Conservation (phyloP, 805 yeast genomes). For the Candida hungchunana region DNA sequence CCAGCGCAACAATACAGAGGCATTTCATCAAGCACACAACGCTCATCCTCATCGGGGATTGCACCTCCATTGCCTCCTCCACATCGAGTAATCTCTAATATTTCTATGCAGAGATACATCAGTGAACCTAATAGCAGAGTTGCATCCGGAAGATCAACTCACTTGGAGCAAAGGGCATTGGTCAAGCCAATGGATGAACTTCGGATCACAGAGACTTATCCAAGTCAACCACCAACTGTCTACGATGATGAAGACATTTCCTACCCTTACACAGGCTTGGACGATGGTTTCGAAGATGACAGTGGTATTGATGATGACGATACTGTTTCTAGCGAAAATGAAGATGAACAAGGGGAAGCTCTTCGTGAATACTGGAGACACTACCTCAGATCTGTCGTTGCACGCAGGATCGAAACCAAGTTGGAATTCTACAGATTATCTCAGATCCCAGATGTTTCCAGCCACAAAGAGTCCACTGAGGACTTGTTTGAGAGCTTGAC, state of each 20-base stretch:
- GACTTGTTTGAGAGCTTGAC: constrained; percentile 11
- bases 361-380: constrained; percentile 14
- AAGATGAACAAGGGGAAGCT: constrained; percentile 9
- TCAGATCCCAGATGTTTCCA: constrained; percentile 15
- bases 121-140: constrained; percentile 7
- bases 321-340: constrained; percentile 5
- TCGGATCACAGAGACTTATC: too few relatives aligned
- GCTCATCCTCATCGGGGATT: neutral
- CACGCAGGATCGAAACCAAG: constrained; percentile 24
- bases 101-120: constrained; percentile 14
- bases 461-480: constrained; percentile 8
- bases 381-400: constrained; percentile 19
- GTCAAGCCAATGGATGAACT: constrained; percentile 15
- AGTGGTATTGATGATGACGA: constrained; percentile 6
- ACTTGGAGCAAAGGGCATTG: constrained; percentile 1
- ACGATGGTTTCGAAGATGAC: neutral
- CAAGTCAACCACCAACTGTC: constrained; percentile 9
- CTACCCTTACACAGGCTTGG: too few relatives aligned
- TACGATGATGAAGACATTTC: constrained; percentile 5
- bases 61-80: constrained; percentile 27
- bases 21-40: neutral
- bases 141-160: neutral
- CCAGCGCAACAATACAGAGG: constrained; percentile 6
- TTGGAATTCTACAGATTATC: constrained; percentile 15
- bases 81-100: constrained; percentile 21